Evolutionary conservation across 2,329 filamentous ascomycete genomes (phyloP), one percentile per base, ranked within the genome.

Genomic region (Tolypocladium endophyticum): DNA sequence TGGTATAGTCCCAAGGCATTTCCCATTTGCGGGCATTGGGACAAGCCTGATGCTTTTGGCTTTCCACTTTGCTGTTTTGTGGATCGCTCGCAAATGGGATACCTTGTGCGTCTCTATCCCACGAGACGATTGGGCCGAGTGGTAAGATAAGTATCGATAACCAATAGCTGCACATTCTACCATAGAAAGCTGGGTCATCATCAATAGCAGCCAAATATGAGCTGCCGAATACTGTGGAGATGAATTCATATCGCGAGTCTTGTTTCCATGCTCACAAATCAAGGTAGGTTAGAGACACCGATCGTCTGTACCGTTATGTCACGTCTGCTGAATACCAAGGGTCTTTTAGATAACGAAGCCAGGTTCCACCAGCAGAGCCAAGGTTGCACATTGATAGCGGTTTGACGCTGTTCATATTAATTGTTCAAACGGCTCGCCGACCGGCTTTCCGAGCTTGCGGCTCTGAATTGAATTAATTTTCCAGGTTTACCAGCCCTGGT

Each of bases 11-110:
- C 58, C 61, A 30, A 55, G 54, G 20, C 43, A 64, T 12, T 58
- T 62, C 9, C 64, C 66, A n/a, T 64, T 68, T 25, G 67, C 70
- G 61, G 70, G 71, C 23, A 11, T 75, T 5, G 66, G 68, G 20
- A 68, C 64, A 20, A 75, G 71, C 23, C 5, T 71, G 23, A 14
- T 70, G 4, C 65, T 76, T 2, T 61, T 75, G 5, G 62, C 60
- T 3, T 61, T 75, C 28, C 75, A 77, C 59, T 64, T 75, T 57
- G 61, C 61, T 1, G 65, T 70, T 1, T 30, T 77, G 1, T 75
- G 72, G 74, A 58, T 72, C 54, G 73, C 73, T 1, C 64, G 64
- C 8, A 66, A 64, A 14, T 72, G 72, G 70, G 64, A 67, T n/a
- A 64, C 68, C 18, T 57, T 77, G 18, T 77, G 75, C 55, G 65